Percentiles rank a stretch among this genome's conserved stretches.
Conservation (phyloP, 345 rosid genomes). For the Rhodomyrtus tomentosa region DNA sequence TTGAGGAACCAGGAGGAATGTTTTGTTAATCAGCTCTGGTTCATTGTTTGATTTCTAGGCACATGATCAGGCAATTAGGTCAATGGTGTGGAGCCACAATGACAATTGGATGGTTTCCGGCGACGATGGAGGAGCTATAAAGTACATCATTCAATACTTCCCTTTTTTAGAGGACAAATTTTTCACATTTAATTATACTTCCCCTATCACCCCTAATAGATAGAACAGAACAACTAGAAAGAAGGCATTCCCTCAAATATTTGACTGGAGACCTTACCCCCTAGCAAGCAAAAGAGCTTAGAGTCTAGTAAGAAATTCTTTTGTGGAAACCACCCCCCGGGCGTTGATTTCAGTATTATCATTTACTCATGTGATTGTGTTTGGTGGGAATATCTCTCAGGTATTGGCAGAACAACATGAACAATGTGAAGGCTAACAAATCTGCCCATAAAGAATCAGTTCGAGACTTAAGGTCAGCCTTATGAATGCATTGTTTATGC, state of each 20-base stretch:
- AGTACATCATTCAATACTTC: conserved; percentile 23
- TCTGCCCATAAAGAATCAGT: conserved; percentile 96
- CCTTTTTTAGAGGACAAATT: neutral
- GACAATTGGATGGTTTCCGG: conserved; percentile 99
- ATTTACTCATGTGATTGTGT: neutral
- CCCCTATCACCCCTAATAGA: neutral
- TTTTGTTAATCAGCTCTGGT: neutral
- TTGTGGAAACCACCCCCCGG: neutral
- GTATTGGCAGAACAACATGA: conserved; percentile 99
- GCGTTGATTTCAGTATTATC: neutral
- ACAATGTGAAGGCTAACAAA: conserved; percentile 90
- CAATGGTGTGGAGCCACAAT: conserved; percentile 98
- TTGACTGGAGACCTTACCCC: no score
- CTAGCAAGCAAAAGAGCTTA: neutral
- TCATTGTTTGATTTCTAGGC: conserved; percentile 37
- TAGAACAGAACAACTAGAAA: no score
- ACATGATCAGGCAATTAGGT: conserved; percentile 97
- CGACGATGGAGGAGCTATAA: conserved; percentile 93
- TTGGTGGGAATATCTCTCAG: conserved; percentile 14
- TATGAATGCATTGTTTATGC: neutral
- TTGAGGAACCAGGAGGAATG: neutral
- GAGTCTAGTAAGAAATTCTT: neutral
- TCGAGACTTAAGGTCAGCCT: conserved; percentile 66
- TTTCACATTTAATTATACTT: neutral
- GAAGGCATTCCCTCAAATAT: no score